Percentiles rank a stretch among this genome's conserved stretches.
phyloP scores from a whole-genome alignment of 345 rosid species.

The Citrus sp. region DNA sequence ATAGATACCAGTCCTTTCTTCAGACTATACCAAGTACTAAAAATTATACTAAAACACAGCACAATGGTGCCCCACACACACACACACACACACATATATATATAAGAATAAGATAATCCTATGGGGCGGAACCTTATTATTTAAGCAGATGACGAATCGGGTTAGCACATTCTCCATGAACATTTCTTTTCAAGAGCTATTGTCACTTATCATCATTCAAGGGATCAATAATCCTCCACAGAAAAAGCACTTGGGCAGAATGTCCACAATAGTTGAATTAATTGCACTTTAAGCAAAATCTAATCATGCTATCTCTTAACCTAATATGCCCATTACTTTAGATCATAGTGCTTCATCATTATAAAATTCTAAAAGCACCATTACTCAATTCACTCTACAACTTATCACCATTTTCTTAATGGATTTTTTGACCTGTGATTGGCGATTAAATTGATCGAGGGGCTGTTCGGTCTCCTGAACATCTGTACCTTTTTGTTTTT shows the following conservation, averaged over 20 bases:
- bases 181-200: neutral
- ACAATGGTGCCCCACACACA: too few relatives aligned
- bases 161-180: neutral
- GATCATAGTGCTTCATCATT: conserved; percentile 10
- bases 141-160: neutral
- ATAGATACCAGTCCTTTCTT: too few relatives aligned
- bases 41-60: too few relatives aligned
- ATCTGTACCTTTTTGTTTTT: neutral
- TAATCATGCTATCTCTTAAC: conserved; percentile 15
- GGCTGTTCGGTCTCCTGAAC: neutral
- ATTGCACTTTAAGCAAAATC: conserved; percentile 30
- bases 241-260: neutral
- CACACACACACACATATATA: too few relatives aligned
- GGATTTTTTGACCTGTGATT: neutral
- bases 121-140: too few relatives aligned
- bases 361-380: neutral
- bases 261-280: conserved; percentile 22
- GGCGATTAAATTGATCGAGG: neutral
- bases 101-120: too few relatives aligned
- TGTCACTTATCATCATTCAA: conserved; percentile 7
- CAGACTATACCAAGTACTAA: too few relatives aligned
- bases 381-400: neutral
- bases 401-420: neutral
- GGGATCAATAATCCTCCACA: neutral
- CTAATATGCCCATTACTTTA: conserved; percentile 14